Base-by-base conservation (phyloP, 202 grass and related monocot genomes). In the Panicum hallii region DNA sequence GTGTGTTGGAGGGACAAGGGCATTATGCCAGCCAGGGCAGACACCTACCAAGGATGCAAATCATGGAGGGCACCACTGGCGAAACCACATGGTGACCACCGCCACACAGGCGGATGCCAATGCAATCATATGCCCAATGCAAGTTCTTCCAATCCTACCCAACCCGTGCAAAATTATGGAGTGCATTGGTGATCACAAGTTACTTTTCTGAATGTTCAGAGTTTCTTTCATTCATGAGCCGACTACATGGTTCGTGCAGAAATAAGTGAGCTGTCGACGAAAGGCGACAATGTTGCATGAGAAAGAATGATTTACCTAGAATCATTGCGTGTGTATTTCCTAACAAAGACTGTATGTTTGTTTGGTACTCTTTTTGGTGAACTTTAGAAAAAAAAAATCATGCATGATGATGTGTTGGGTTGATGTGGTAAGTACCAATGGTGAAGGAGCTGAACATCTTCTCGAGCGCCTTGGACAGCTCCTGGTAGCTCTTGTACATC, bases 391-490 rank as follows among this genome's bases (percentile, higher is more conserved):
- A 40, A 34, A 6, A n/a, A 30, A 47, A 5, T 3, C 20, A 47
- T 19, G 16, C 60, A 20, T 82, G 81, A 14, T 82, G 81, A 8
- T 52, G 46, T 67, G 36, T 15, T 9, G 12, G 41, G 7, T 41
- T 64, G 17, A 8, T 67, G 16, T 4, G 12, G 1, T 46, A 40
- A 9, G 13, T 81, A 91, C 85, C 89, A 15, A 91, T 88, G 75
- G 94, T 91, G 91, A 97, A 97, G 74, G 94, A 92, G 88, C 85
- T 90, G 79, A 97, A 94, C 91, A 97, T 91, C 61, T 92, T 97
- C 67, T 94, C 87, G 3, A 97, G 84, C 16, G 89, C 91, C 87
- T 86, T 88, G 79, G 94, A 94, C 70, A 97, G 94, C 53, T 97
- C 89, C 42, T 92, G 82, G 89, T 94, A 97, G 89, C 83, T 90